These are phyloP conservation scores for Murraya paniculata DNA, from an alignment of 345 rosid genomes.

Conservation along the genomic window DNA sequence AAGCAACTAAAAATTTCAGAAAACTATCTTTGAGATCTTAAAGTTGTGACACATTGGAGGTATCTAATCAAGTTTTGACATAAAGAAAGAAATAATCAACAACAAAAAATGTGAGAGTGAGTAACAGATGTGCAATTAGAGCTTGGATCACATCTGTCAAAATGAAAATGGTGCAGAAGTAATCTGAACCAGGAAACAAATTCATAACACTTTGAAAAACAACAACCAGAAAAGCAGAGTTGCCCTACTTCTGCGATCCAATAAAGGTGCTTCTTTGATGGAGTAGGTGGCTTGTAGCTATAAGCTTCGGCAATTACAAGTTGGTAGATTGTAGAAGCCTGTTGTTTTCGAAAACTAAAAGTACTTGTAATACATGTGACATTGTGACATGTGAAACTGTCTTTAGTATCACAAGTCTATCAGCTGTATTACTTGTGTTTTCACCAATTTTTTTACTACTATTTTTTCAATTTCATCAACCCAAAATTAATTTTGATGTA, in stretches of 20 bases:
- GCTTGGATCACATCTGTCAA: not conserved
- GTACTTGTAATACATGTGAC: not conserved
- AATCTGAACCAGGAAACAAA: not conserved
- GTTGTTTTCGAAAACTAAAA: constrained; percentile 14
- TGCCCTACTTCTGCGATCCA: not conserved
- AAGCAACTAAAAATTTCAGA: no score
- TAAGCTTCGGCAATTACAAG: not conserved
- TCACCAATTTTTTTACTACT: not conserved
- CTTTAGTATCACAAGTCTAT: constrained; percentile 6
- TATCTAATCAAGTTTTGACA: no score
- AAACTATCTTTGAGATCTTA: no score
- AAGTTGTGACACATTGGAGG: no score
- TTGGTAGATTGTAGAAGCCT: not conserved
- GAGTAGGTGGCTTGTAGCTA: not conserved
- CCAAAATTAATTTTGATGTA: not conserved
- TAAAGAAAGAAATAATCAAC: not conserved
- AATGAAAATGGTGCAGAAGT: not conserved
- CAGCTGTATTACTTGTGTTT: not conserved
- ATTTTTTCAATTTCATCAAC: not conserved
- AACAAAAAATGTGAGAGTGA: not conserved
- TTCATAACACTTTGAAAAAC: not conserved
- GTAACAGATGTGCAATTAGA: not conserved
- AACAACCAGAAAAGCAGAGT: not conserved
- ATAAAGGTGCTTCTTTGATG: not conserved
- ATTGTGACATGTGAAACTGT: not conserved